Base-by-base conservation (phyloP, 1,284 basidiomycete genomes). In the Boletus semigastroideus region DNA sequence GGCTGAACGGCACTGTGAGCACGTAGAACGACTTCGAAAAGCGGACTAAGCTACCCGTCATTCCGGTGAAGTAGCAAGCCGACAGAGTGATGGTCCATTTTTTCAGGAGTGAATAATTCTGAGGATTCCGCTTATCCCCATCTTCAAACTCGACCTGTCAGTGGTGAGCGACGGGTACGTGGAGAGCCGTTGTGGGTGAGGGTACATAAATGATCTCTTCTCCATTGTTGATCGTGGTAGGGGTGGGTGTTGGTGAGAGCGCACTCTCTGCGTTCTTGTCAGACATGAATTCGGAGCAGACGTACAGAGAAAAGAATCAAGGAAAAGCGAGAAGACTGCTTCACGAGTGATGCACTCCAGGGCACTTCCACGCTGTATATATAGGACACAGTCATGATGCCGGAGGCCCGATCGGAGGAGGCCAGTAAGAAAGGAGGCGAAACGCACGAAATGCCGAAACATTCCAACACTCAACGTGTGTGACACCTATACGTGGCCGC, bases 21-120 rank as follows among this genome's bases (percentile, higher is more conserved):
- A 13, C 1, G 2, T 19, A 4, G 4, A 22, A 22, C 3, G 13
- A 22, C 4, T 3, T 37, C 9, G 5, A 0, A 8, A 45, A 17
- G 6, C 9, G 2, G 2, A 14, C 19, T 2, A 10, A 42, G 10
- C 33, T 45, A 64, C 64, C 49, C 46, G 55, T 48, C n/a, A 61
- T 48, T 20, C 38, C 58, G 2, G 42, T 34, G 33, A 65, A 61
- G 37, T 31, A 49, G 46, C 67, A 66, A 13, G 43, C 45, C 2
- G 39, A 54, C 17, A 68, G 10, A 19, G 64, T 68, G 17, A 68
- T 61, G 10, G 48, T 34, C 65, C 66, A 66, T 55, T 66, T 66
- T 45, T 49, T 64, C 33, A 49, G 20, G n/a, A 20, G 36, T 31
- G 62, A 34, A 36, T 54, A 66, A 19, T 61, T 63, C 2, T 44